phyloP scores from a whole-genome alignment of 305 asterid genomes.

The Solanum hybrid region DNA sequence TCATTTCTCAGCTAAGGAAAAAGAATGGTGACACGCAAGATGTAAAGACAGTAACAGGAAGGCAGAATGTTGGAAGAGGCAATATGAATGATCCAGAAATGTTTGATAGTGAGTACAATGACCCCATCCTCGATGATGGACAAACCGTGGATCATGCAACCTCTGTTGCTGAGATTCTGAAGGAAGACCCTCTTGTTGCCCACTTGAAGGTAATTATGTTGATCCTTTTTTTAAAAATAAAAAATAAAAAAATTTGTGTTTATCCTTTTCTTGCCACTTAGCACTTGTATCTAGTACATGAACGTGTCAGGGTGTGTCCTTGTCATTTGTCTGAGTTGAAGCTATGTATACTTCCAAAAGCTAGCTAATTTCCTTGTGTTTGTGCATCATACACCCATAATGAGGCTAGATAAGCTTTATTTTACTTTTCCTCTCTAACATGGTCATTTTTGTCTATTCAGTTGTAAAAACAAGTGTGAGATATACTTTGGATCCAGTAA shows the following conservation, averaged over 20 bases:
- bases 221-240: not conserved
- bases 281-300: not conserved
- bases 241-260: not conserved
- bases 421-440: not conserved
- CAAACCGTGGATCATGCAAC: conserved; percentile 26
- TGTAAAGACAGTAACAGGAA: conserved; percentile 16
- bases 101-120: conserved; percentile 28
- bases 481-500: not conserved
- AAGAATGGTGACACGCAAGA: conserved; percentile 42
- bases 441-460: not conserved
- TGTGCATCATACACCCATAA: not conserved
- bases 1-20: conserved; percentile 88
- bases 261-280: not conserved
- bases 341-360: not conserved
- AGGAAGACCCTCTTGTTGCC: conserved; percentile 82
- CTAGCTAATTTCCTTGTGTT: not conserved
- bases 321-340: not conserved
- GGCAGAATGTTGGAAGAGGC: conserved; percentile 27
- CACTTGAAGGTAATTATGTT: conserved; percentile 57
- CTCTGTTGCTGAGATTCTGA: conserved; percentile 36
- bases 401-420: not conserved
- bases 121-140: conserved; percentile 25
- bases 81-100: conserved; percentile 29
- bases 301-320: not conserved
- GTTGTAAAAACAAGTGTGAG: not conserved